Evolutionary conservation across 257 asterid genomes (phyloP), one percentile per base, ranked within the genome.

Genomic region (Knoxia roxburghii): DNA sequence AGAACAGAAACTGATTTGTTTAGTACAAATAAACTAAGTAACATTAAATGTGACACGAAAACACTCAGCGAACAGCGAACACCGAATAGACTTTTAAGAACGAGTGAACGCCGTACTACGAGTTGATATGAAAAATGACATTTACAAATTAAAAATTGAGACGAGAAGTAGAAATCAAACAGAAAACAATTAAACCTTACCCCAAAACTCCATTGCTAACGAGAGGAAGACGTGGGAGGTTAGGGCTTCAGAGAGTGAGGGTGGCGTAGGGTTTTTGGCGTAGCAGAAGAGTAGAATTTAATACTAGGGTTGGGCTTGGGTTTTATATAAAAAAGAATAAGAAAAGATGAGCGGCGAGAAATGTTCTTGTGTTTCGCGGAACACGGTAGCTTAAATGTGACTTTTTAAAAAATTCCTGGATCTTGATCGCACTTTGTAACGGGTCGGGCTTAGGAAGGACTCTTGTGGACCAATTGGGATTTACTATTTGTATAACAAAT

Each of bases 201-300:
- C 88, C 95, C 95, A 87, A 56, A 87, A 87, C 77, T 85, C 86
- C 95, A 85, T 87, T 40, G 67, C 69, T 35, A 27, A 49, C 49
- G 14, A 24, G 67, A 60, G 50, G 21, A 33, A 58, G 33, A 50
- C 26, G 52, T 64, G 30, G 65, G 68, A 18, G 24, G 35, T 1
- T 46, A n/a, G 72, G 74, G 72, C 59, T 77, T 77, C 45, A 68
- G 61, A 64, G 57, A 67, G 57, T 11, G 30, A 10, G 5, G 45
- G 52, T 1, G 50, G 46, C 20, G 23, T 67, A 70, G 82, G 82
- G 77, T 61, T 78, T 78, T 18, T 15, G 48, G 51, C 33, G 64
- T 3, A 15, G 46, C 64, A 33, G 46, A n/a, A 18, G 27, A 20
- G 26, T 32, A 20, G 55, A 63, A 37, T 14, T 1, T 52, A n/a